Percentiles rank a stretch among this genome's conserved stretches.
These are phyloP conservation scores for Talaromyces thailandensis DNA, from an alignment of 495 filamentous ascomycete species.

Conservation along the genomic window DNA sequence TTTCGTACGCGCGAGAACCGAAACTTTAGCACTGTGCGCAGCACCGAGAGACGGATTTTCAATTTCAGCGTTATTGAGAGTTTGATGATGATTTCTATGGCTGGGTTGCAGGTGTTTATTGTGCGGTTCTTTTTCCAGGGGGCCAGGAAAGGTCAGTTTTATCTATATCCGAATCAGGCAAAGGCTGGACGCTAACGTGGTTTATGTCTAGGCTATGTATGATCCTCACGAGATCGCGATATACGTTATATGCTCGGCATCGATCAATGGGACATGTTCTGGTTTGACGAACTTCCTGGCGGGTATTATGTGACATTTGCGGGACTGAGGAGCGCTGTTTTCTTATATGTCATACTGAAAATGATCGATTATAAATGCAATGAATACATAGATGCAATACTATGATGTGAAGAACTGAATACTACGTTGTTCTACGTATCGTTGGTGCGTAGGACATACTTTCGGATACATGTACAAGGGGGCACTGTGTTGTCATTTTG, in stretches of 20 bases:
- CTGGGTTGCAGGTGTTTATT: constrained; percentile 92
- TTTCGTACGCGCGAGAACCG: constrained; percentile 98
- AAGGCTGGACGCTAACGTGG: not conserved
- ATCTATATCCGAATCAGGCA: not conserved
- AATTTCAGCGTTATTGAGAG: constrained; percentile 95
- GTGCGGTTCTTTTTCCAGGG: constrained; percentile 98
- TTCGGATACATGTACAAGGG: too few species aligned
- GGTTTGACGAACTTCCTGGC: not conserved
- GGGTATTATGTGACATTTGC: not conserved
- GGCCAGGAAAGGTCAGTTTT: constrained; percentile 56
- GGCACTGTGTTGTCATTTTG: too few species aligned
- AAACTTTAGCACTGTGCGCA: constrained; percentile 95
- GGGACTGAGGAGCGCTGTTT: not conserved
- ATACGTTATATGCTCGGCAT: not conserved
- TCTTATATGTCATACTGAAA: not conserved
- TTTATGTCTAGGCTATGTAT: constrained; percentile 28
- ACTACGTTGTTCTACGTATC: not conserved
- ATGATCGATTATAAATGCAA: not conserved
- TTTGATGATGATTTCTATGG: constrained; percentile 91
- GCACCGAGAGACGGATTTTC: constrained; percentile 90
- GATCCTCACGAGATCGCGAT: constrained; percentile 22
- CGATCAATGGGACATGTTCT: not conserved
- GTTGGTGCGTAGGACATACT: too few species aligned
- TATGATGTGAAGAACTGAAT: not conserved
- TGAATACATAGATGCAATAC: not conserved